Evolutionary conservation across 2,329 filamentous ascomycete genomes (phyloP).

Genomic region (Calonectria leucothoes): DNA sequence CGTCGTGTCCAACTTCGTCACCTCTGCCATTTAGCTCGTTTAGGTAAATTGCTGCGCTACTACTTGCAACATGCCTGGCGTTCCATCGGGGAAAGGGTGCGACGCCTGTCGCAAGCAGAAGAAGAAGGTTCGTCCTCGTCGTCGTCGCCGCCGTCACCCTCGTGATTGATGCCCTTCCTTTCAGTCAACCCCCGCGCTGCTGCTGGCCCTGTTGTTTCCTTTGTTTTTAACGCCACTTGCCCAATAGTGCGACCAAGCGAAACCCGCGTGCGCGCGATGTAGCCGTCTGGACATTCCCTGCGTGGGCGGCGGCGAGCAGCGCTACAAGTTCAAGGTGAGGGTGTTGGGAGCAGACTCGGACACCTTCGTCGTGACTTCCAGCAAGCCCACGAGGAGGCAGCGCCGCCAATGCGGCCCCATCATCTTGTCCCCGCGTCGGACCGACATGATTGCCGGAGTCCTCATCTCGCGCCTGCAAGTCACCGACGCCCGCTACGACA

Average conservation of each 20-base stretch:
- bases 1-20: conserved; percentile 5
- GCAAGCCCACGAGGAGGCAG: not conserved
- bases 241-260: conserved; percentile 58
- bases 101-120: conserved; percentile 63
- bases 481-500: conserved; percentile 58
- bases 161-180: not conserved
- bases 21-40: conserved; percentile 28
- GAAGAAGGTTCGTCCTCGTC: conserved; percentile 58
- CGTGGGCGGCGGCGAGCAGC: conserved; percentile 57
- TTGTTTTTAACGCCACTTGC: conserved; percentile 1
- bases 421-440: conserved; percentile 45
- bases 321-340: conserved; percentile 61
- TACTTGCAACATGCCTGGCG: conserved; percentile 61
- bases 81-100: conserved; percentile 62
- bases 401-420: not conserved
- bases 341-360: conserved; percentile 18
- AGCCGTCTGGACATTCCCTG: conserved; percentile 56
- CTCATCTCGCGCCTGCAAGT: conserved; percentile 49
- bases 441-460: conserved; percentile 37
- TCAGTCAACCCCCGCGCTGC: not conserved
- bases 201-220: too few species aligned
- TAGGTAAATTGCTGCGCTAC: conserved; percentile 37
- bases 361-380: not conserved
- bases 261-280: conserved; percentile 59
- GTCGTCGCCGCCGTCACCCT: not conserved